Percentiles rank a stretch among this genome's conserved stretches.
These are phyloP conservation scores for Groenewaldozyma tartarivorans DNA, from an alignment of 805 yeast species.

Conservation along the genomic window DNA sequence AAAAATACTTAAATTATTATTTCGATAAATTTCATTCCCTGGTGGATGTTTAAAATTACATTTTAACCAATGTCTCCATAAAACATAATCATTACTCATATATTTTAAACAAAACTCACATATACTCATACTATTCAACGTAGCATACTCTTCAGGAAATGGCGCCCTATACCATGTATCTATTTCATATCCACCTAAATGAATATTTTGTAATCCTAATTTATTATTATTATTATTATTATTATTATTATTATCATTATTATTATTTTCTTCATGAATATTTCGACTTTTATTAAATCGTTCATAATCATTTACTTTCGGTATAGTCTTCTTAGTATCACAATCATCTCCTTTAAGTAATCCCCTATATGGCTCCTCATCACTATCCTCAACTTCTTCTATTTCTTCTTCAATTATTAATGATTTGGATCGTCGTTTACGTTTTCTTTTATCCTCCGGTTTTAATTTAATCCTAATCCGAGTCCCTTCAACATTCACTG, in stretches of 20 bases:
- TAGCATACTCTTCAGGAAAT: conserved; percentile 77
- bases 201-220: conserved; percentile 38
- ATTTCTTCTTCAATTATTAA: conserved; percentile 5
- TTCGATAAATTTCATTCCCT: conserved; percentile 83
- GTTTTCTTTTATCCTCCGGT: neutral
- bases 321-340: conserved; percentile 51
- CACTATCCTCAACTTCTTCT: conserved; percentile 11
- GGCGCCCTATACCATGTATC: conserved; percentile 93
- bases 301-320: conserved; percentile 41
- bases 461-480: neutral
- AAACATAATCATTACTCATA: conserved; percentile 56
- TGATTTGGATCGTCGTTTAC: conserved; percentile 1
- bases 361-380: conserved; percentile 60
- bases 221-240: conserved; percentile 3
- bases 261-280: conserved; percentile 3
- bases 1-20: conserved; percentile 58
- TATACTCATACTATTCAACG: conserved; percentile 51
- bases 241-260: neutral
- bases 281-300: conserved; percentile 33
- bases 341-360: conserved; percentile 50
- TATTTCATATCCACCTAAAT: conserved; percentile 58
- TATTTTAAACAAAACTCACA: conserved; percentile 83
- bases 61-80: conserved; percentile 63
- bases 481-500: neutral
- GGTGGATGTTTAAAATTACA: conserved; percentile 74